phyloP scores from a whole-genome alignment of 345 rosid genomes.

The Salix koriyanagi region DNA sequence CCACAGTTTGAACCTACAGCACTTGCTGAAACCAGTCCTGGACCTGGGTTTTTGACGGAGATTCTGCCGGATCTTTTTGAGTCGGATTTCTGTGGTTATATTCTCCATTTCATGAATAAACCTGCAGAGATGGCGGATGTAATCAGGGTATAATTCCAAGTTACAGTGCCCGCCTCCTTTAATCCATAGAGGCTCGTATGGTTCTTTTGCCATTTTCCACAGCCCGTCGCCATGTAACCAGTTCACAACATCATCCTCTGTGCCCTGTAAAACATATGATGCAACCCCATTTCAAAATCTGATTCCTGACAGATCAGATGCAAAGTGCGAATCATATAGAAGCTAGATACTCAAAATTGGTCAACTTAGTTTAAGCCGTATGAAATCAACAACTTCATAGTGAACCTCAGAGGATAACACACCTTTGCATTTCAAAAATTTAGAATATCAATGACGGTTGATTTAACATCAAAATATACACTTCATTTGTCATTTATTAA shows the following conservation, averaged over 20 bases:
- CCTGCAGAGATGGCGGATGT: slow-evolving; percentile 74
- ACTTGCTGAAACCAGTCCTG: slow-evolving; percentile 12
- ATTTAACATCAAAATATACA: background rate
- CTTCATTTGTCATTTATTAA: no score
- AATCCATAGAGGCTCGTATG: slow-evolving; percentile 94
- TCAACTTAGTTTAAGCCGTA: background rate
- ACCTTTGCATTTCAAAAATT: background rate
- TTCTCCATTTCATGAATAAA: slow-evolving; percentile 91
- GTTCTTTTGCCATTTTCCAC: slow-evolving; percentile 87
- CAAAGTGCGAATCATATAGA: background rate
- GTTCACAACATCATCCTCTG: slow-evolving; percentile 94
- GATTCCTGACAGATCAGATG: background rate
- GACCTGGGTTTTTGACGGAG: slow-evolving; percentile 43
- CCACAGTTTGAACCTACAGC: slow-evolving; percentile 49
- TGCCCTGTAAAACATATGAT: slow-evolving; percentile 55
- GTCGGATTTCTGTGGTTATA: slow-evolving; percentile 57
- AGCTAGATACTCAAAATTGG: background rate
- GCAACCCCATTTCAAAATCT: background rate
- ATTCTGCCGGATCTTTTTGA: slow-evolving; percentile 62
- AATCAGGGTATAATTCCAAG: slow-evolving; percentile 92
- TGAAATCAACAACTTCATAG: background rate
- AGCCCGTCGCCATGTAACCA: slow-evolving; percentile 93
- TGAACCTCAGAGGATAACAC: background rate
- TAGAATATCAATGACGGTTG: background rate
- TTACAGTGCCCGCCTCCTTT: slow-evolving; percentile 99